Evolutionary conservation across 352 stramenopile species (phyloP), one percentile per base, ranked within the genome.

Genomic region (Pythium rishiriense): DNA sequence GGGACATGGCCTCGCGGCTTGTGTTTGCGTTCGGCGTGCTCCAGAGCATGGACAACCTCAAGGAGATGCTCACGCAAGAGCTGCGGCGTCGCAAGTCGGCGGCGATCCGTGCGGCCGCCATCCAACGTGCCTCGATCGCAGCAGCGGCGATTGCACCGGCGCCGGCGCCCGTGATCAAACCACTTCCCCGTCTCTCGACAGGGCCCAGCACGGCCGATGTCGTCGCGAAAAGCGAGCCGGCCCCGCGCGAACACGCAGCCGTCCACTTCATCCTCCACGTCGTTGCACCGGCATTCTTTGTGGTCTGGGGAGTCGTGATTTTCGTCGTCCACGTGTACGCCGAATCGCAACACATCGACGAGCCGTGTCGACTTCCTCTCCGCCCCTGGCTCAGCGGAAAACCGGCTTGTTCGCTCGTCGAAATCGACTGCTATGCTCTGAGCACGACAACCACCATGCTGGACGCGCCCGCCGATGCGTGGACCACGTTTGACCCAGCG

Each of bases 11-110:
- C 9, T 35, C 26, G 2, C 42, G 56, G 15, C 22, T 63, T 8
- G 56, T 63, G 4, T 63, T 63, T 37, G 56, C 43, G 3, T 47
- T 54, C 19, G 56, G 45, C 17, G 19, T 63, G 12, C 24, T 63
- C 21, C 56, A 55, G 22, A 26, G 43, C n/a, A 52, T 51, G 24
- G 25, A 41, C 2, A 3, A 3, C 4, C 28, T 61, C 37, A 61
- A 61, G 24, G 22, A 61, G 5, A 28, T 61, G 41, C 39, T 56
- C n/a, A n/a, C 14, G 7, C 39, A 46, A n/a, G n/a, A n/a, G n/a
- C n/a, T n/a, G n/a, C n/a, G n/a, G n/a, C n/a, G n/a, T n/a, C n/a
- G n/a, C n/a, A n/a, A n/a, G n/a, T n/a, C n/a, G n/a, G n/a, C n/a
- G n/a, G n/a, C n/a, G n/a, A n/a, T n/a, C n/a, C n/a, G n/a, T n/a